A percentile compares a stretch with the other conserved stretches of the same genome.
These are phyloP conservation scores for Bimuria novae-zelandiae DNA, from an alignment of 2,329 filamentous ascomycete genomes.

Conservation along the genomic window DNA sequence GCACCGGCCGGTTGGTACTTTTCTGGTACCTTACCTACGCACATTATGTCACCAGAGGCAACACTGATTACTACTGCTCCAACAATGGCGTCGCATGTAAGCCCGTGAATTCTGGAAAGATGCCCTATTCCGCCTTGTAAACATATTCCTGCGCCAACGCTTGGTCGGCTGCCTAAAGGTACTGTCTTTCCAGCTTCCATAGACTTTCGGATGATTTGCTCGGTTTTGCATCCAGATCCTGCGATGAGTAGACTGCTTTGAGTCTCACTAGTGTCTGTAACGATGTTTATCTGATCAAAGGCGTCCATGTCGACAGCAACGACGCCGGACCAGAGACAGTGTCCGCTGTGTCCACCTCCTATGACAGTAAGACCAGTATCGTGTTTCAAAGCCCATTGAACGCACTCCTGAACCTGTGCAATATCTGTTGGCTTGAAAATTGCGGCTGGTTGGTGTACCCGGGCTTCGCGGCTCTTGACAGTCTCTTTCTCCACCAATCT, in stretches of 20 bases:
- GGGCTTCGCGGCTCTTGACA: constrained; percentile 60
- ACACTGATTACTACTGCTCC: constrained; percentile 64
- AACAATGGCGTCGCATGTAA: constrained; percentile 64
- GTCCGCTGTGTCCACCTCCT: constrained; percentile 65
- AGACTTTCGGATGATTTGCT: constrained; percentile 47
- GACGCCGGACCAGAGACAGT: constrained; percentile 59
- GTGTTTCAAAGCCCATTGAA: constrained; percentile 60
- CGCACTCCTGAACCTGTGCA: constrained; percentile 58
- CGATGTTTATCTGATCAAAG: constrained; percentile 58
- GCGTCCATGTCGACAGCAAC: constrained; percentile 63
- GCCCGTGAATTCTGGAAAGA: constrained; percentile 59
- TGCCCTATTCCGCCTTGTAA: constrained; percentile 69
- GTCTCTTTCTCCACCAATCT: constrained; percentile 23
- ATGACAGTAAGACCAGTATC: constrained; percentile 55
- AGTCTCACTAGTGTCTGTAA: constrained; percentile 30
- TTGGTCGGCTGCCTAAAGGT: constrained; percentile 65
- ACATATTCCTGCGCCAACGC: constrained; percentile 66
- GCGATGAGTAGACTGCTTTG: constrained; percentile 53
- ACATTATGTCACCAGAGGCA: constrained; percentile 53
- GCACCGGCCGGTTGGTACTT: constrained; percentile 50
- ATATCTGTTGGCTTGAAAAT: constrained; percentile 55
- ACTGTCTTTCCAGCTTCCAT: constrained; percentile 58
- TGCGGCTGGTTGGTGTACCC: constrained; percentile 49
- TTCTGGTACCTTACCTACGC: constrained; percentile 57
- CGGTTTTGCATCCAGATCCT: constrained; percentile 61